phyloP scores from a whole-genome alignment of 495 filamentous ascomycete species.

The Penicillium turbatum region DNA sequence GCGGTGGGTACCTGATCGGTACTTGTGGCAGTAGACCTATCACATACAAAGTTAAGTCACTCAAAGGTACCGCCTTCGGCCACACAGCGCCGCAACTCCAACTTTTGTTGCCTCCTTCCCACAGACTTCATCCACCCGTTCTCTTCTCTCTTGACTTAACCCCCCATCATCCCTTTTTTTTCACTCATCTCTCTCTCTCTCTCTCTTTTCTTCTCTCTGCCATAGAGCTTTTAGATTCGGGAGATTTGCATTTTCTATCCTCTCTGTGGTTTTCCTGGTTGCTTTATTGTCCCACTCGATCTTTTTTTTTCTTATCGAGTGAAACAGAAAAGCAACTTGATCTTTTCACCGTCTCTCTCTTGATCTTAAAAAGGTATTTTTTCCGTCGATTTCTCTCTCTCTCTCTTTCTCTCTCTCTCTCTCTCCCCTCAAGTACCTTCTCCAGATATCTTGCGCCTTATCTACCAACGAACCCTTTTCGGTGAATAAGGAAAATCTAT shows the following conservation, averaged over 20 bases:
- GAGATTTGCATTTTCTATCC: slow-evolving; percentile 36
- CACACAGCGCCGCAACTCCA: slow-evolving; percentile 5
- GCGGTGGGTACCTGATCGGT: slow-evolving; percentile 4
- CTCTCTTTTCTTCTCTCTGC: slow-evolving; percentile 33
- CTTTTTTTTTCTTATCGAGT: slow-evolving; percentile 20
- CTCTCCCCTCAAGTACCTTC: slow-evolving; percentile 27
- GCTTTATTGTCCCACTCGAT: slow-evolving; percentile 17
- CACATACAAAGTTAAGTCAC: not conserved
- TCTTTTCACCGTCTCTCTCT: slow-evolving; percentile 20
- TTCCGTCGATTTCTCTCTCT: slow-evolving; percentile 2
- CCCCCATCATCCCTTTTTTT: slow-evolving; percentile 36
- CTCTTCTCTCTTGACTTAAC: slow-evolving; percentile 23
- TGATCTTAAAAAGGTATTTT: slow-evolving; percentile 13
- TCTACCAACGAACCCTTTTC: slow-evolving; percentile 6
- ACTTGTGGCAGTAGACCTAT: not conserved
- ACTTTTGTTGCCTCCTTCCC: slow-evolving; percentile 29
- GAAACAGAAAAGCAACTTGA: slow-evolving; percentile 19
- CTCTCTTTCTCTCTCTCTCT: too few species aligned
- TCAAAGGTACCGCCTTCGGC: not conserved
- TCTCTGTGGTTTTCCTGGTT: slow-evolving; percentile 26
- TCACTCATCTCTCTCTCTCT: slow-evolving; percentile 22
- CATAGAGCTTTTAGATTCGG: slow-evolving; percentile 36
- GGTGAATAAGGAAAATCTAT: slow-evolving; percentile 21
- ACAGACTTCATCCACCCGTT: slow-evolving; percentile 19
- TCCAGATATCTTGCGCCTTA: slow-evolving; percentile 14